Evolutionary conservation across 768 basidiomycete genomes (phyloP), one percentile per base, ranked within the genome.

Genomic region (Tubosaeta brunneosetosa): DNA sequence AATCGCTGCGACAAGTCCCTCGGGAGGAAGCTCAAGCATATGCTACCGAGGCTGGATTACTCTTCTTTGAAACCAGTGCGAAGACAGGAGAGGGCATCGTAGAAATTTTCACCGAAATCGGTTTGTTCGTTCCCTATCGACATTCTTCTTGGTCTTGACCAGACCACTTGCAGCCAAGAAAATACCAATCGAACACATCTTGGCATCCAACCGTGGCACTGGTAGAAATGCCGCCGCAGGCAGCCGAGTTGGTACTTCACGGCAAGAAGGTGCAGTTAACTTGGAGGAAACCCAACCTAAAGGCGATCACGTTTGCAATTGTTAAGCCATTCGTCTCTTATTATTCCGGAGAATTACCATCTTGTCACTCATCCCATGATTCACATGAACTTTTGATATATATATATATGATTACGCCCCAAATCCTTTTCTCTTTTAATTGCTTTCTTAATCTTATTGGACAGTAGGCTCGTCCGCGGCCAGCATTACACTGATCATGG

Each of bases 81-180:
- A 99, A 98, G 83, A 92, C 91, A 5, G 94, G 94, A 16, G 89
- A 94, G 63, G 94, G 93, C 36, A 83, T 98, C 50, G 88, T 93
- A 25, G 97, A 98, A 64, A 84, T 98, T 29, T 99, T 99, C 70
- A 98, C 94, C 11, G 94, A 97, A 72, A 98, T 99, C 64, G 95
- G 94, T 97, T 49, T 51, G 82, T 70, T 13, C 19, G 4, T 38
- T 52, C 51, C 17, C 44, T 16, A 3, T 46, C 16, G 5, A 42
- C 11, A 32, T 27, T 19, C 5, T 17, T 6, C 26, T 44, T 29
- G 25, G 27, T 5, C 33, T 45, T 16, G 4, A 52, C 48, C 31
- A 13, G n/a, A n/a, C 27, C 11, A 25, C 47, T 47, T 55, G 7
- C 68, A 88, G 86, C 86, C 68, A 88, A 87, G 79, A 86, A 86